Evolutionary conservation across 257 asterid genomes (phyloP).

Genomic region (Jacaranda copaia): DNA sequence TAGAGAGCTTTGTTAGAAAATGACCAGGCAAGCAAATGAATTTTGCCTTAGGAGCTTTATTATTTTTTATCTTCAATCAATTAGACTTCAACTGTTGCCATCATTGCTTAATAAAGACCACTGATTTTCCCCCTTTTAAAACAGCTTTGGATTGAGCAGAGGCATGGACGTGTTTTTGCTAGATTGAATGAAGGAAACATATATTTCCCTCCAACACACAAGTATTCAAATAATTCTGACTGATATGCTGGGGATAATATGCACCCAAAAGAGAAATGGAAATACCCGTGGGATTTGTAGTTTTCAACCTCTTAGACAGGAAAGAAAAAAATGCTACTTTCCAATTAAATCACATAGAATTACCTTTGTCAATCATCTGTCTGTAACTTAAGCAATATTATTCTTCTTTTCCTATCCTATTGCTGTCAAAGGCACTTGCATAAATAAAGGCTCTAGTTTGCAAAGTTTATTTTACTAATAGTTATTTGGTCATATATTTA

Average conservation of each 20-base stretch:
- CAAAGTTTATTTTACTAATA: neutral
- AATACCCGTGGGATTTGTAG: neutral
- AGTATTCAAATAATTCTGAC: conserved; percentile 88
- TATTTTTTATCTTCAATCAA: neutral
- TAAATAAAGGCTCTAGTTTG: neutral
- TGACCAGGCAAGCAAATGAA: conserved; percentile 69
- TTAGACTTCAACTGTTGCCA: too few relatives aligned
- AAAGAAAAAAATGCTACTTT: conserved; percentile 3
- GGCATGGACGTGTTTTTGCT: conserved; percentile 72
- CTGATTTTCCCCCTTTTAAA: conserved; percentile 1
- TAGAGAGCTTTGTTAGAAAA: conserved; percentile 89
- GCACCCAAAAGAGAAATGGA: conserved; percentile 71
- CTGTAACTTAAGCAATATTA: conserved; percentile 7
- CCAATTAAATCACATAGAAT: conserved; percentile 9
- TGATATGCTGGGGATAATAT: conserved; percentile 83
- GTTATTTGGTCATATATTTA: too few relatives aligned
- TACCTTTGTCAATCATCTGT: conserved; percentile 11
- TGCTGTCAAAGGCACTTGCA: conserved; percentile 22
- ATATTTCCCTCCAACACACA: conserved; percentile 91
- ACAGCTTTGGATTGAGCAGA: conserved; percentile 86
- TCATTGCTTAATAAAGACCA: too few relatives aligned
- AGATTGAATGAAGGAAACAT: conserved; percentile 92
- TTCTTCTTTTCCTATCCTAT: neutral
- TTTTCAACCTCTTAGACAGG: conserved; percentile 7
- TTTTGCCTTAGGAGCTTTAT: neutral